phyloP scores from a whole-genome alignment of 345 rosid species.

The Punica granatum region DNA sequence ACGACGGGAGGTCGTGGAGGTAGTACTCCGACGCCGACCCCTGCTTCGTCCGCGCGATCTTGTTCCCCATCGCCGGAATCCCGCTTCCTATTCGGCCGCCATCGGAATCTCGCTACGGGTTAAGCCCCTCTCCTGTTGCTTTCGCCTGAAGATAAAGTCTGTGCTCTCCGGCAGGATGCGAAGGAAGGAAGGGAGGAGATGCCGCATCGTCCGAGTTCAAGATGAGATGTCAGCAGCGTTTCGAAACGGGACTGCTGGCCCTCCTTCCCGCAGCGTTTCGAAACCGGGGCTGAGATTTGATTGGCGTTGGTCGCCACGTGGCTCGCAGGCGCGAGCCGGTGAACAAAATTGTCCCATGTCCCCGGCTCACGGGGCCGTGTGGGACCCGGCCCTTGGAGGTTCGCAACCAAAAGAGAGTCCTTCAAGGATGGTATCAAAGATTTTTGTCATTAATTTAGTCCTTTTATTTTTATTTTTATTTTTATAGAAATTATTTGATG shows the following conservation, averaged over 20 bases:
- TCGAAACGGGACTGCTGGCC: background rate
- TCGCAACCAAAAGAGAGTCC: too few relatives aligned
- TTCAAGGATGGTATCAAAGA: too few relatives aligned
- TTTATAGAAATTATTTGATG: too few relatives aligned
- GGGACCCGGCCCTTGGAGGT: too few relatives aligned
- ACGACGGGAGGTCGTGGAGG: constrained; percentile 96
- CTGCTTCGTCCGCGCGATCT: constrained; percentile 96
- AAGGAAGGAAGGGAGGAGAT: background rate
- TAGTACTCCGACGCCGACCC: constrained; percentile 97
- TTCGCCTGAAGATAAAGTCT: background rate
- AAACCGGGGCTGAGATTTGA: too few relatives aligned
- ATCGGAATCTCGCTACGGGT: background rate
- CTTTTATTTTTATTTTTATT: too few relatives aligned
- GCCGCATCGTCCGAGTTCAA: background rate
- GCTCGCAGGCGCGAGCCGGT: too few relatives aligned
- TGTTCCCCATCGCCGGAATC: constrained; percentile 61
- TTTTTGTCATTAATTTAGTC: too few relatives aligned
- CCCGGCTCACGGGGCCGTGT: too few relatives aligned
- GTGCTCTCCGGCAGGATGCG: background rate
- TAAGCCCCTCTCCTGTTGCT: background rate
- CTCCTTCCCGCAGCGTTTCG: too few relatives aligned
- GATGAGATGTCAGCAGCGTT: background rate
- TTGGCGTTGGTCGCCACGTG: too few relatives aligned
- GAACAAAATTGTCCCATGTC: too few relatives aligned
- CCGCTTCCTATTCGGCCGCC: background rate